Evolutionary conservation across 2,329 filamentous ascomycete species (phyloP).

Genomic region (Verticillium zaregamsianum): DNA sequence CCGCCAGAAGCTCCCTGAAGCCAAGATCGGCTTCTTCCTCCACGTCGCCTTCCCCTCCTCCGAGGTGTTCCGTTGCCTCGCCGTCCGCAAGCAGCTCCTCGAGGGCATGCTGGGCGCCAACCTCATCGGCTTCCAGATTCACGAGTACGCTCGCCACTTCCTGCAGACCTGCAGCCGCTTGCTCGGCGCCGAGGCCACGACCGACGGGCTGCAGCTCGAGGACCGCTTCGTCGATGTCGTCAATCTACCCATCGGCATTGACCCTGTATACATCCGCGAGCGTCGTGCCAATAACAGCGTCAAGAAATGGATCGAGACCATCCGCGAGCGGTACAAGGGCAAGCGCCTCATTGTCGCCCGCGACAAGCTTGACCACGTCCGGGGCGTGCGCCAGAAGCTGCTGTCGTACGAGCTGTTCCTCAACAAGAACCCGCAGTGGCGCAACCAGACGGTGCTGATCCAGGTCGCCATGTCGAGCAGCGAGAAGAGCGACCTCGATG

Average conservation of each 20-base stretch:
- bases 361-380: conserved; percentile 90
- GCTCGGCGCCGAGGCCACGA: conserved; percentile 83
- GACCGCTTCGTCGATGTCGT: conserved; percentile 90
- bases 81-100: conserved; percentile 79
- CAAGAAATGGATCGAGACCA: conserved; percentile 70
- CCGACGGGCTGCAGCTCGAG: conserved; percentile 83
- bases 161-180: conserved; percentile 92
- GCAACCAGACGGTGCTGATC: conserved; percentile 82
- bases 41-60: conserved; percentile 95
- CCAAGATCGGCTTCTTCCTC: conserved; percentile 93
- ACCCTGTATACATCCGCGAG: conserved; percentile 69
- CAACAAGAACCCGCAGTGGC: conserved; percentile 88
- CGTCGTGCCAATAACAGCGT: conserved; percentile 72
- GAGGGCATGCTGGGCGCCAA: conserved; percentile 93
- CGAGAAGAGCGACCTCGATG: conserved; percentile 82
- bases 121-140: conserved; percentile 87
- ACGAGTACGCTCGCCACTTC: conserved; percentile 91
- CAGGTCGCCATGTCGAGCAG: conserved; percentile 90
- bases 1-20: conserved; percentile 83
- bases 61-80: conserved; percentile 89
- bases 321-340: conserved; percentile 78
- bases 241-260: conserved; percentile 84
- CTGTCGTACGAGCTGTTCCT: conserved; percentile 90
- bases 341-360: conserved; percentile 90
- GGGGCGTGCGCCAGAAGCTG: conserved; percentile 90